A percentile compares a stretch with the other conserved stretches of the same genome.
Evolutionary conservation across 805 yeast species (phyloP).

Genomic region (Yarrowia keelungensis): DNA sequence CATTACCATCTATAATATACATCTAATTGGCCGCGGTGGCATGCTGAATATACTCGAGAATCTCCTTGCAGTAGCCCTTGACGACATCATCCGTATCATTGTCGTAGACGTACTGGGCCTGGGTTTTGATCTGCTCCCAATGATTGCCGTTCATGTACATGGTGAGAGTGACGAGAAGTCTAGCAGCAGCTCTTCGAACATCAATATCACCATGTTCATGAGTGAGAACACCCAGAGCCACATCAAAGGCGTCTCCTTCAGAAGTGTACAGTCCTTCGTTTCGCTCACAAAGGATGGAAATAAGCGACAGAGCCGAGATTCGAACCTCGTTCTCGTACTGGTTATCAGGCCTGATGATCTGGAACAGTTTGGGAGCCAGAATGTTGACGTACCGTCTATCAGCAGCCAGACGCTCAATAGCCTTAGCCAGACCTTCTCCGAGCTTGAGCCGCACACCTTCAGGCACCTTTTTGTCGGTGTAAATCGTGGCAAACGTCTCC

Average conservation of each 20-base stretch:
- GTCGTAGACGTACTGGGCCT: slow-evolving; percentile 8
- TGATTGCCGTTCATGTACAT: slow-evolving; percentile 15
- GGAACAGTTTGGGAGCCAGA: slow-evolving; percentile 35
- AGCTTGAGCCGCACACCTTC: slow-evolving; percentile 75
- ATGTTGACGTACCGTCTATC: slow-evolving; percentile 29
- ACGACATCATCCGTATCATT: slow-evolving; percentile 27
- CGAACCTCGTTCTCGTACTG: slow-evolving; percentile 55
- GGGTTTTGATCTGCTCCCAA: slow-evolving; percentile 14
- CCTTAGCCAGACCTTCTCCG: slow-evolving; percentile 80
- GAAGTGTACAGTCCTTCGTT: slow-evolving; percentile 45
- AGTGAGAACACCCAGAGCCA: slow-evolving; percentile 74
- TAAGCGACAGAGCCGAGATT: slow-evolving; percentile 83
- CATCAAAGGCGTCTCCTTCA: slow-evolving; percentile 69
- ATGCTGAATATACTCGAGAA: slow-evolving; percentile 19
- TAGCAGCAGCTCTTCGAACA: slow-evolving; percentile 23
- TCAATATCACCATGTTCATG: slow-evolving; percentile 19
- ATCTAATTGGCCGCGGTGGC: background rate
- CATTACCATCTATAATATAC: no score
- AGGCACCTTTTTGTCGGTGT: slow-evolving; percentile 47
- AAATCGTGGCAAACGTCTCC: slow-evolving; percentile 53
- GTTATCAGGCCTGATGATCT: slow-evolving; percentile 54
- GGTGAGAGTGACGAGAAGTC: slow-evolving; percentile 16
- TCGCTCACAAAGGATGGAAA: slow-evolving; percentile 62
- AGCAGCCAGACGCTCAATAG: slow-evolving; percentile 60
- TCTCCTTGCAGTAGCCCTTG: slow-evolving; percentile 25